Conservation (phyloP, 2,329 filamentous ascomycete species). For the Clonostachys solani region DNA sequence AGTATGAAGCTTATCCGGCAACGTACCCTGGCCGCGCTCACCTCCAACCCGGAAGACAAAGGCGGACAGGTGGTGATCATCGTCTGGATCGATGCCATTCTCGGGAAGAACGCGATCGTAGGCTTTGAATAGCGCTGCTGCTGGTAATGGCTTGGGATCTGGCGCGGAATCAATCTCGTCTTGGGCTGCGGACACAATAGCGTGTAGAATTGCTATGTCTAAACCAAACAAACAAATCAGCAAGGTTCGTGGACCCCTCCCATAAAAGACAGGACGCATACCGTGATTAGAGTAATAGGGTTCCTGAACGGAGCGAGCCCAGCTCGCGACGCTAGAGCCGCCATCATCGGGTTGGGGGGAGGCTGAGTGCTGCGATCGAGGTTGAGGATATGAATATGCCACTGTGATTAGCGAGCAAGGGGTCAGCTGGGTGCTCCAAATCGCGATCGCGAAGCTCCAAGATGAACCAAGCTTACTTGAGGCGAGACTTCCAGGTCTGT, state of each 20-base stretch:
- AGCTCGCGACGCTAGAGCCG: slow-evolving; percentile 16
- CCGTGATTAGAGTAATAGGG: slow-evolving; percentile 59
- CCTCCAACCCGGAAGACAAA: slow-evolving; percentile 77
- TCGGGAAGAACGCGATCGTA: slow-evolving; percentile 74
- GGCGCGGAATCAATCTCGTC: slow-evolving; percentile 52
- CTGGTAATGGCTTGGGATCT: slow-evolving; percentile 62
- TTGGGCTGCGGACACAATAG: slow-evolving; percentile 71
- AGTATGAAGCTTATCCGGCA: slow-evolving; percentile 67
- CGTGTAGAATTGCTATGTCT: slow-evolving; percentile 78
- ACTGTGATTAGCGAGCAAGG: slow-evolving; percentile 2
- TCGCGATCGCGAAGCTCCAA: background rate
- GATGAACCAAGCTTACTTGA: slow-evolving; percentile 13
- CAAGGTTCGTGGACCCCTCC: background rate
- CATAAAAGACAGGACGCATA: slow-evolving; percentile 16
- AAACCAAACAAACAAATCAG: slow-evolving; percentile 6
- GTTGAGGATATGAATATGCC: slow-evolving; percentile 3
- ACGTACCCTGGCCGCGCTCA: slow-evolving; percentile 47
- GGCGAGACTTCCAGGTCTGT: slow-evolving; percentile 16
- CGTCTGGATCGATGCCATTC: slow-evolving; percentile 65
- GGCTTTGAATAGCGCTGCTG: slow-evolving; percentile 74
- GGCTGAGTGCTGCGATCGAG: background rate
- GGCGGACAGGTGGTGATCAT: slow-evolving; percentile 71
- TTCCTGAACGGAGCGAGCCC: slow-evolving; percentile 21
- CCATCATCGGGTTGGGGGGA: slow-evolving; percentile 15
- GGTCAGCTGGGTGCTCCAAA: background rate